phyloP scores from a whole-genome alignment of 768 basidiomycete genomes.

The Chiua virens region DNA sequence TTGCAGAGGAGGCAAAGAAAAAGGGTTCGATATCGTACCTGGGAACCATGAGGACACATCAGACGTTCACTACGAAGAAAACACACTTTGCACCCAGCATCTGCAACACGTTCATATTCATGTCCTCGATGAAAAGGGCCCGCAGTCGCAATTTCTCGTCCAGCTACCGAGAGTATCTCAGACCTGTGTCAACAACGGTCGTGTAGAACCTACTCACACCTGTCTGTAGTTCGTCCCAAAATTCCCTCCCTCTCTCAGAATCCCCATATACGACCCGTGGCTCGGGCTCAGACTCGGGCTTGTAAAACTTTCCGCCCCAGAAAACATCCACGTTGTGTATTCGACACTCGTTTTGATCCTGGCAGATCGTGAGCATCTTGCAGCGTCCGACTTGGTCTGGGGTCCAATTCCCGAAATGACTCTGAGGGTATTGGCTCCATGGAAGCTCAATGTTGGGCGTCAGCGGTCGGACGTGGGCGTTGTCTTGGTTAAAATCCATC shows the following conservation, averaged over 20 bases:
- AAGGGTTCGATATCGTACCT: constrained; percentile 46
- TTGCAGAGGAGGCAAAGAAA: constrained; percentile 44
- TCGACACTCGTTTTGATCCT: constrained; percentile 8
- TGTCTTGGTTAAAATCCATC: constrained; percentile 35
- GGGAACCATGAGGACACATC: neutral
- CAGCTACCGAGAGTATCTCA: constrained; percentile 14
- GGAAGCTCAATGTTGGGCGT: neutral
- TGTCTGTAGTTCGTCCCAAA: constrained; percentile 31
- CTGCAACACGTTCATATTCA: constrained; percentile 31
- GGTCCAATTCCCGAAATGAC: constrained; percentile 58
- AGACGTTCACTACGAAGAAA: neutral
- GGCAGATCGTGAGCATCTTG: constrained; percentile 30
- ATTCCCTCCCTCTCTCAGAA: neutral
- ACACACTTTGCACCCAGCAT: constrained; percentile 40
- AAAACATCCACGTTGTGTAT: constrained; percentile 26
- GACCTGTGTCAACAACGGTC: neutral
- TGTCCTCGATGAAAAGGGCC: constrained; percentile 38
- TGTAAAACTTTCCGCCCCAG: constrained; percentile 15
- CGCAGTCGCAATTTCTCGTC: constrained; percentile 27
- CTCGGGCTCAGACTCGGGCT: neutral
- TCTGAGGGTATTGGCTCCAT: constrained; percentile 48
- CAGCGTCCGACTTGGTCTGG: constrained; percentile 38
- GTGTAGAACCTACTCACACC: constrained; percentile 17
- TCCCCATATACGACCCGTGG: constrained; percentile 17
- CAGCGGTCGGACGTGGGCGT: constrained; percentile 7